Percentiles rank a stretch among this genome's conserved stretches.
Conservation (phyloP, 2,329 filamentous ascomycete species). For the Corynespora cassiicola region DNA sequence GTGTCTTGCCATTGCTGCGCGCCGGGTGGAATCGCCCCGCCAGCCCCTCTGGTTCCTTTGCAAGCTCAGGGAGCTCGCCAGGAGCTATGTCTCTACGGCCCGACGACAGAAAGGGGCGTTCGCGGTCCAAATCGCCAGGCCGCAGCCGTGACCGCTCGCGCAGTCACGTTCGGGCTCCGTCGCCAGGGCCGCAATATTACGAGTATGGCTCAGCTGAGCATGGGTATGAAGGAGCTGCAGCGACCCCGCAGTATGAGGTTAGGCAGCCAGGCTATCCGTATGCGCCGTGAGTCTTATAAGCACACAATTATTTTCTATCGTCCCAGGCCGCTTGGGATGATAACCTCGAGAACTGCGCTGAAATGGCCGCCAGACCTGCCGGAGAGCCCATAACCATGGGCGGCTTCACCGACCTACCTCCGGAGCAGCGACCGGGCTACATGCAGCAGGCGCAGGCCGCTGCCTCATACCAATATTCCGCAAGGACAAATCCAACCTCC, state of each 20-base stretch:
- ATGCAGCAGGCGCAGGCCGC: constrained; percentile 28
- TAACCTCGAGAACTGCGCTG: too few relatives aligned
- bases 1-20: too few relatives aligned
- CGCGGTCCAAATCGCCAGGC: constrained; percentile 51
- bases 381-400: constrained; percentile 50
- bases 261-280: constrained; percentile 46
- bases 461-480: constrained; percentile 23
- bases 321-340: too few relatives aligned
- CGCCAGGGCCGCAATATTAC: constrained; percentile 38
- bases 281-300: constrained; percentile 42
- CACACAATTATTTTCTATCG: too few relatives aligned
- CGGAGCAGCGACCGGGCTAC: constrained; percentile 51
- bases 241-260: constrained; percentile 48
- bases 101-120: constrained; percentile 49
- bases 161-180: constrained; percentile 46
- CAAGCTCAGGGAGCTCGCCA: too few relatives aligned
- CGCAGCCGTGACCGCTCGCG: constrained; percentile 45
- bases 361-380: constrained; percentile 37
- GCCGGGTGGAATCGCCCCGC: background rate
- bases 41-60: constrained; percentile 6
- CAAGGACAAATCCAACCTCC: constrained; percentile 12
- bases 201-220: constrained; percentile 24
- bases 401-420: constrained; percentile 52
- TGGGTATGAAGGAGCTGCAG: constrained; percentile 31
- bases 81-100: constrained; percentile 51